These are phyloP conservation scores for Oenanthe javanica DNA, from an alignment of 140 eudicot species.

Conservation along the genomic window DNA sequence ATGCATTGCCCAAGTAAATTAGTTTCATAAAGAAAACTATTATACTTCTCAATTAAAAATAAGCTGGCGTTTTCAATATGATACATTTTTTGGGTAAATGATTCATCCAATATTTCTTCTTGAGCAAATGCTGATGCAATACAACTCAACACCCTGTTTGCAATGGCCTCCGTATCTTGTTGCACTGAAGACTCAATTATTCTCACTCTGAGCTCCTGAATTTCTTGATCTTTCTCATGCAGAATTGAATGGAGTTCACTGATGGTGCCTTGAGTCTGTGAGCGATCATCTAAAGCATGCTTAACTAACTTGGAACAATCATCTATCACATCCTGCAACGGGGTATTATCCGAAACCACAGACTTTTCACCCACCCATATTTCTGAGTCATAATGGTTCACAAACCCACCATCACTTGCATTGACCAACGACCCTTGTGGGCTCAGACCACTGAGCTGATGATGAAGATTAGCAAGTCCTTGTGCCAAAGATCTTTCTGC, in stretches of 20 bases:
- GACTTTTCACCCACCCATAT: conserved; percentile 27
- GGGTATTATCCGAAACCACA: conserved; percentile 15
- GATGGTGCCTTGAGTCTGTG: conserved; percentile 31
- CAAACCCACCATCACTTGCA: conserved; percentile 19
- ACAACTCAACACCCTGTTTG: conserved; percentile 45
- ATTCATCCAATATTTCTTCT: conserved; percentile 35
- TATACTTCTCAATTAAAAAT: conserved; percentile 52
- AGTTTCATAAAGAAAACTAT: conserved; percentile 43
- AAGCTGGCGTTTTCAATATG: conserved; percentile 42
- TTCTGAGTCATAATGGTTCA: conserved; percentile 17
- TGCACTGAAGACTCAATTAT: conserved; percentile 37
- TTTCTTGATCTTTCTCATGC: conserved; percentile 48
- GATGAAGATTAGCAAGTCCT: conserved; percentile 41
- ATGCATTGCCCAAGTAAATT: conserved; percentile 52
- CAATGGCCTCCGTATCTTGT: conserved; percentile 40
- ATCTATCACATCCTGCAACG: conserved; percentile 44
- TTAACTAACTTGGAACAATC: conserved; percentile 47
- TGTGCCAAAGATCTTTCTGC: conserved; percentile 38
- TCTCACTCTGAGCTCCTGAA: conserved; percentile 42
- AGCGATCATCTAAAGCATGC: conserved; percentile 34
- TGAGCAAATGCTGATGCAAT: conserved; percentile 33
- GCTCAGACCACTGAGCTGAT: conserved; percentile 41
- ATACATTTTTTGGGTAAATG: conserved; percentile 54
- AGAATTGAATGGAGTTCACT: conserved; percentile 38
- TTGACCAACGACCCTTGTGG: conserved; percentile 18